Conservation (phyloP, 176 grass and related monocot genomes). For the Eragrostis curvula region DNA sequence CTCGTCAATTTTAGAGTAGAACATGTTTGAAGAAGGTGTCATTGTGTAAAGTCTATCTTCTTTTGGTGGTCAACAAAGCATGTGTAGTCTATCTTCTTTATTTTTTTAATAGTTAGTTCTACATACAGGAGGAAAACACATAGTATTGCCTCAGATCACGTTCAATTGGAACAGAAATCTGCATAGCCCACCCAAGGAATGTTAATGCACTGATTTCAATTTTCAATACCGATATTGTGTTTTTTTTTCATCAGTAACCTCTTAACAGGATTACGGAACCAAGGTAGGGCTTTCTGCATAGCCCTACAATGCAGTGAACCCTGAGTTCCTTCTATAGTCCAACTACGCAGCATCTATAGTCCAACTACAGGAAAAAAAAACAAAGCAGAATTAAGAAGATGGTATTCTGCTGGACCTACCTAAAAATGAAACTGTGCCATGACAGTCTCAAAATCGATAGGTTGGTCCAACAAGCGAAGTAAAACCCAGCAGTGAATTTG, state of each 20-base stretch:
- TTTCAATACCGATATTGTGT: slow-evolving; percentile 8
- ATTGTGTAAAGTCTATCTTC: slow-evolving; percentile 2
- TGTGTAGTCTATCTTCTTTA: neutral
- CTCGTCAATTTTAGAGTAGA: slow-evolving; percentile 7
- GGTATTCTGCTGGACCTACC: neutral
- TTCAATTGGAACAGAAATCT: neutral
- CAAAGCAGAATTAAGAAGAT: neutral
- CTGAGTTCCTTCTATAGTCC: neutral
- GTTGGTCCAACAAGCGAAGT: slow-evolving; percentile 1
- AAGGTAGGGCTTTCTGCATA: slow-evolving; percentile 8
- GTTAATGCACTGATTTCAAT: neutral
- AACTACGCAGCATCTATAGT: slow-evolving; percentile 5
- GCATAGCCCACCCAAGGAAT: neutral
- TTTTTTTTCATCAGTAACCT: neutral
- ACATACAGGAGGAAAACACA: neutral
- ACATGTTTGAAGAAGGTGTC: slow-evolving; percentile 18
- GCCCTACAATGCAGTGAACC: neutral
- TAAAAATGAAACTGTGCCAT: neutral
- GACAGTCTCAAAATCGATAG: neutral
- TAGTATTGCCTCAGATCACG: slow-evolving; percentile 2
- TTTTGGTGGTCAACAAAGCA: neutral
- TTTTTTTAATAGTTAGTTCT: neutral
- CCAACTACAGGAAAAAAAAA: no score
- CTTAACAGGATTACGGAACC: slow-evolving; percentile 20
- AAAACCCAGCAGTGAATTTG: neutral